A percentile compares a stretch with the other conserved stretches of the same genome.
Conservation (phyloP, 345 rosid genomes). For the Populus davidiana region DNA sequence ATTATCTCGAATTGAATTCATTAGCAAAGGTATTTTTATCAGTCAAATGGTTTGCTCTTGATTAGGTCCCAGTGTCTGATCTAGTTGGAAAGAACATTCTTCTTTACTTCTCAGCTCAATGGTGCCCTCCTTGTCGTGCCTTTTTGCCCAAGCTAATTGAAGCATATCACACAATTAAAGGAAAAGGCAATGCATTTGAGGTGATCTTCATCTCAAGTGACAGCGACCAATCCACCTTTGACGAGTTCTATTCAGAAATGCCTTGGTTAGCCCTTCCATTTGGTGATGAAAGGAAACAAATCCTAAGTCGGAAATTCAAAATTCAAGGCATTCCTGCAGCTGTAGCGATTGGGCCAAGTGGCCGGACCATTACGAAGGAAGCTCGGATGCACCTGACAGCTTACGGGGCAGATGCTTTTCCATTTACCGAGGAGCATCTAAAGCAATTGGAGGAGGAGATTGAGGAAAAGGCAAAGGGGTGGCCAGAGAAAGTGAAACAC, state of each 20-base stretch:
- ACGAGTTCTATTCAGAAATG: slow-evolving; percentile 51
- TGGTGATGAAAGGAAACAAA: slow-evolving; percentile 50
- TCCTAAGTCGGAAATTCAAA: slow-evolving; percentile 44
- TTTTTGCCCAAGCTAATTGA: slow-evolving; percentile 60
- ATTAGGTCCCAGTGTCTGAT: slow-evolving; percentile 49
- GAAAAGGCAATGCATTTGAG: slow-evolving; percentile 47
- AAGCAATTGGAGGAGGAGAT: slow-evolving; percentile 39
- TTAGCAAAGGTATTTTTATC: no score
- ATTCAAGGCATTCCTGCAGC: slow-evolving; percentile 60
- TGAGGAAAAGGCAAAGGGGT: not conserved
- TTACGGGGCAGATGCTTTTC: slow-evolving; percentile 60
- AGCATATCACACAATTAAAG: slow-evolving; percentile 58
- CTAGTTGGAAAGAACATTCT: slow-evolving; percentile 65
- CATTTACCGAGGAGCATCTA: slow-evolving; percentile 55
- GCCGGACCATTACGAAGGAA: slow-evolving; percentile 46
- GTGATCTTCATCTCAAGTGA: slow-evolving; percentile 60
- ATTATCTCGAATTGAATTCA: no score
- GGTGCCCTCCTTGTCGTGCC: slow-evolving; percentile 63
- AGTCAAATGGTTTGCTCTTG: slow-evolving; percentile 1
- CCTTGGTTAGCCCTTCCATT: slow-evolving; percentile 77
- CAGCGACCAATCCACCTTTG: slow-evolving; percentile 45
- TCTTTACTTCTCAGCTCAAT: slow-evolving; percentile 69
- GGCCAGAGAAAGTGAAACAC: slow-evolving; percentile 18
- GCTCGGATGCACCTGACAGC: slow-evolving; percentile 35
- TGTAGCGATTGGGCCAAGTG: slow-evolving; percentile 47